Evolutionary conservation across 257 asterid species (phyloP).

Genomic region (Solanum medicagineum): DNA sequence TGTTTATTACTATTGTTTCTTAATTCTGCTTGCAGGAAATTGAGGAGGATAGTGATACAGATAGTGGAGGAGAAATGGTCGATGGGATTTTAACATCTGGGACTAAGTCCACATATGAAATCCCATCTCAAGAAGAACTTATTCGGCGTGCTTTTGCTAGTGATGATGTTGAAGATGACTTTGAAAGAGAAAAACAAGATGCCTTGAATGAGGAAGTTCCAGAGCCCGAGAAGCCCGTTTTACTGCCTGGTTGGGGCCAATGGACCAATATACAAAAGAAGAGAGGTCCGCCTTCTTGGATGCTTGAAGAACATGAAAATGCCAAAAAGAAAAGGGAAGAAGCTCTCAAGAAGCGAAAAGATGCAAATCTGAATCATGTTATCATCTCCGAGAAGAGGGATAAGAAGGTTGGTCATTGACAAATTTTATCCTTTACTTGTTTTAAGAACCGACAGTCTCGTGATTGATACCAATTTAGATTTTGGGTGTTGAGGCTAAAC

Average conservation of each 20-base stretch:
- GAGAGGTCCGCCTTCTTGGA: conserved; percentile 86
- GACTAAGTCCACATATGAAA: conserved; percentile 44
- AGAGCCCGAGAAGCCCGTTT: conserved; percentile 67
- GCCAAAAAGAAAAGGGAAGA: conserved; percentile 72
- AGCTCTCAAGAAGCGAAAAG: conserved; percentile 78
- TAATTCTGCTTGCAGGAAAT: conserved; percentile 20
- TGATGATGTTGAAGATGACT: conserved; percentile 87
- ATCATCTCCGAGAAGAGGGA: conserved; percentile 85
- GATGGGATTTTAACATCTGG: conserved; percentile 82
- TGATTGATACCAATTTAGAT: background rate
- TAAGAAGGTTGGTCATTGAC: conserved; percentile 46
- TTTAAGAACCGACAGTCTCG: background rate
- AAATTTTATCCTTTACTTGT: background rate
- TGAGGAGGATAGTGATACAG: conserved; percentile 40
- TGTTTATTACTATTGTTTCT: background rate
- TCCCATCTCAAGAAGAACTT: conserved; percentile 90
- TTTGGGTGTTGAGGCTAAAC: background rate
- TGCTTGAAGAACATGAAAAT: conserved; percentile 59
- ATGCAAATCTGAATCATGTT: conserved; percentile 79
- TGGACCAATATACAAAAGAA: conserved; percentile 79
- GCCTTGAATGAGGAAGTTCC: conserved; percentile 75
- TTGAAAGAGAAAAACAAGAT: conserved; percentile 69
- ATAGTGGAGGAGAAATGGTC: conserved; percentile 78
- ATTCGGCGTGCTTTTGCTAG: conserved; percentile 90
- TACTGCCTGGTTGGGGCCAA: conserved; percentile 98